phyloP scores from a whole-genome alignment of 2,329 filamentous ascomycete genomes.

The Stagonosporopsis chrysanthemi region DNA sequence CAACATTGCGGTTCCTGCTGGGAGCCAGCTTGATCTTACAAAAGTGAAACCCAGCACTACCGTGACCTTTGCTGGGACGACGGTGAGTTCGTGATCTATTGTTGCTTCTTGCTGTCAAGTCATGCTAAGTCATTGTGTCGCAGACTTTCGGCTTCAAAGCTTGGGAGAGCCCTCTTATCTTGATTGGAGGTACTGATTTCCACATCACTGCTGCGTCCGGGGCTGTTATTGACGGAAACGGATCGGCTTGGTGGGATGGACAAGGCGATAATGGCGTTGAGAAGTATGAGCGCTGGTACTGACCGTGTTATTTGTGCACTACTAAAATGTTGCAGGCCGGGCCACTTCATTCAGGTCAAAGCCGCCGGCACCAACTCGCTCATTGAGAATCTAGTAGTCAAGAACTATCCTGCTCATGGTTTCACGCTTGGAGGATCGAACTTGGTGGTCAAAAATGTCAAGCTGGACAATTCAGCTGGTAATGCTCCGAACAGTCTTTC shows the following conservation, averaged over 20 bases:
- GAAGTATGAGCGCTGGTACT: conserved; percentile 25
- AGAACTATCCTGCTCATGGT: conserved; percentile 63
- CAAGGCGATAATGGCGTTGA: conserved; percentile 59
- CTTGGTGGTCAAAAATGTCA: conserved; percentile 58
- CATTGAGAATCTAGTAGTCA: conserved; percentile 59
- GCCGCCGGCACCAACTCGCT: conserved; percentile 66
- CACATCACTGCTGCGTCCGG: conserved; percentile 65
- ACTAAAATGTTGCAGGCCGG: neutral
- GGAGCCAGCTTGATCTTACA: conserved; percentile 65
- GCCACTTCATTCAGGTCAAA: conserved; percentile 35
- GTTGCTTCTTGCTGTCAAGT: neutral
- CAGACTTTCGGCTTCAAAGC: conserved; percentile 66
- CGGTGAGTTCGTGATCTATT: conserved; percentile 32
- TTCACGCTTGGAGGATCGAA: conserved; percentile 57
- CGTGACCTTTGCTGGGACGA: conserved; percentile 69
- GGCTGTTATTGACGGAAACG: conserved; percentile 57
- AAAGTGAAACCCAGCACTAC: conserved; percentile 59
- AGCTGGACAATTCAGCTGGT: conserved; percentile 66
- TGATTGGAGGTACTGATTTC: conserved; percentile 65
- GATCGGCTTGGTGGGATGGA: conserved; percentile 55
- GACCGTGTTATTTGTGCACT: neutral
- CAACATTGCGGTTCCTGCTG: conserved; percentile 64
- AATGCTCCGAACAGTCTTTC: conserved; percentile 42
- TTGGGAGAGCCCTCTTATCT: conserved; percentile 70
- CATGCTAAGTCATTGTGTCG: conserved; percentile 26